Conservation (phyloP, 306 rosid species). For the Chamaecrista fasciculata region DNA sequence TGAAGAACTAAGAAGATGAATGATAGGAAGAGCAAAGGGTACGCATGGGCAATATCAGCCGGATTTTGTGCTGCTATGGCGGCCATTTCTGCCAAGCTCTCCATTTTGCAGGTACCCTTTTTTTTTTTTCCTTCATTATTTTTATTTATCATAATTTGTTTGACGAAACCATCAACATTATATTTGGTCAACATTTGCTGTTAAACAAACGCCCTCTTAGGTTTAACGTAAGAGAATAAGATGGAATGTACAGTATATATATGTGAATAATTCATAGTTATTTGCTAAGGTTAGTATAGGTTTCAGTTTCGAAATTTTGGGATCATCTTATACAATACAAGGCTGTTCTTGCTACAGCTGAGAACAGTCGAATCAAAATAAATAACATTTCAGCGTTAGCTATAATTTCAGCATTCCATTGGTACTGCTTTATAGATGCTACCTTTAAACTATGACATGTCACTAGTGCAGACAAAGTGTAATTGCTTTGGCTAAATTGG, state of each 20-base stretch:
- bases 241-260: neutral
- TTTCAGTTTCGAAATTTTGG: neutral
- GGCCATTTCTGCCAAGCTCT: conserved; percentile 59
- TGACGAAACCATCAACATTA: neutral
- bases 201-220: neutral
- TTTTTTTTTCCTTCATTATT: neutral
- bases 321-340: neutral
- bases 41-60: conserved; percentile 58
- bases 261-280: neutral
- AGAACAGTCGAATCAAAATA: neutral
- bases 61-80: conserved; percentile 61
- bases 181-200: neutral
- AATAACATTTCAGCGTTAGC: neutral
- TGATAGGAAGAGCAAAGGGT: conserved; percentile 31
- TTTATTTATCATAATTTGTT: neutral
- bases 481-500: neutral
- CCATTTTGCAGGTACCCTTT: conserved; percentile 38
- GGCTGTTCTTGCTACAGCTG: neutral
- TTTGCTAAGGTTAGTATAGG: neutral
- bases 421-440: neutral
- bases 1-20: neutral
- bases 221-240: neutral
- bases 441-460: neutral
- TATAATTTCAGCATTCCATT: neutral
- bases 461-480: neutral